phyloP scores from a whole-genome alignment of 1,284 basidiomycete species.

The Fistulinella cinereoalba region DNA sequence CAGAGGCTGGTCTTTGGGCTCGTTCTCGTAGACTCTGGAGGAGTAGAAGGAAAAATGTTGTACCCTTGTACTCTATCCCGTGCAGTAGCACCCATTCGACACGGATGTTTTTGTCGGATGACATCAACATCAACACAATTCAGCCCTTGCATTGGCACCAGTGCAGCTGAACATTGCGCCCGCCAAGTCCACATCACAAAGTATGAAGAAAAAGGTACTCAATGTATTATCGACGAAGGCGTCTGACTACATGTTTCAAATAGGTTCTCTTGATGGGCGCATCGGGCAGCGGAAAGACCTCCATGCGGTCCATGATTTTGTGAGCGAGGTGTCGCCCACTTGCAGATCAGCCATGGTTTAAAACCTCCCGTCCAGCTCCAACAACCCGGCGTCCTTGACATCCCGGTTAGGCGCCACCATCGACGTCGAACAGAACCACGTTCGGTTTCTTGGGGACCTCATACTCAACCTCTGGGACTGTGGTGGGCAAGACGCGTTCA shows the following conservation, averaged over 20 bases:
- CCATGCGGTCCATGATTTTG: slow-evolving; percentile 99
- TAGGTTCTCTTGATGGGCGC: slow-evolving; percentile 94
- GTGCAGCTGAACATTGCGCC: too few species aligned
- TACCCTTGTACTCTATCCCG: too few species aligned
- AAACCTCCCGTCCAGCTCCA: slow-evolving; percentile 59
- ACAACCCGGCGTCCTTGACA: slow-evolving; percentile 91
- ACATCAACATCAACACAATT: too few species aligned
- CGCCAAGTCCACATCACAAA: neutral
- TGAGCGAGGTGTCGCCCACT: slow-evolving; percentile 41
- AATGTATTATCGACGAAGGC: neutral
- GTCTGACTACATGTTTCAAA: slow-evolving; percentile 2
- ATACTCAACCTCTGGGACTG: slow-evolving; percentile 98
- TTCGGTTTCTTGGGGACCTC: slow-evolving; percentile 93
- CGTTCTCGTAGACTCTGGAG: slow-evolving; percentile 42
- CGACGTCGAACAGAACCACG: slow-evolving; percentile 96
- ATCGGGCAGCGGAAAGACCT: slow-evolving; percentile 88
- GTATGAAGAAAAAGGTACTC: slow-evolving; percentile 47
- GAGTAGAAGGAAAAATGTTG: slow-evolving; percentile 6
- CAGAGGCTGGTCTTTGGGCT: slow-evolving; percentile 74
- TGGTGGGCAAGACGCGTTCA: slow-evolving; percentile 96
- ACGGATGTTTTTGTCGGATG: neutral
- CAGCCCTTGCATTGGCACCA: too few species aligned
- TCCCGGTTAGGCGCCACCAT: slow-evolving; percentile 92
- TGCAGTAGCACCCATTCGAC: too few species aligned
- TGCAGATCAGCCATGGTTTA: neutral